phyloP scores from a whole-genome alignment of 2,329 filamentous ascomycete species.

The Teratosphaeria nubilosa region DNA sequence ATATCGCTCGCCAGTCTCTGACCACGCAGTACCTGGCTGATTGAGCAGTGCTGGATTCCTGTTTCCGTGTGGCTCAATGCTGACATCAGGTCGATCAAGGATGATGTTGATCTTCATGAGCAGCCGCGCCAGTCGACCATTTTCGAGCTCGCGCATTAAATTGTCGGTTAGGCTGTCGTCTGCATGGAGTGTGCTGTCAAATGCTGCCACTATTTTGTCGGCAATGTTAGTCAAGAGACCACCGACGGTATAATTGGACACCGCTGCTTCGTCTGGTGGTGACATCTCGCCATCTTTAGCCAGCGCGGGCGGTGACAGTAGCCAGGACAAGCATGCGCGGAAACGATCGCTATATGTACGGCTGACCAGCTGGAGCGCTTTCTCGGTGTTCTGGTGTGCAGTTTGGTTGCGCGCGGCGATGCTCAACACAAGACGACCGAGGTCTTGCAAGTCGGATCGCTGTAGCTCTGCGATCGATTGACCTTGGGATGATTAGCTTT shows the following conservation, averaged over 20 bases:
- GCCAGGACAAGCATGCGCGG: conserved; percentile 70
- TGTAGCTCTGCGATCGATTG: conserved; percentile 66
- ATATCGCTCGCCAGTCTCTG: conserved; percentile 85
- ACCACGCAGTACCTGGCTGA: conserved; percentile 48
- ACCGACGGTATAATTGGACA: conserved; percentile 58
- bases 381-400: conserved; percentile 47
- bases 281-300: neutral
- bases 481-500: conserved; percentile 23
- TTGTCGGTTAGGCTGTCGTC: conserved; percentile 65
- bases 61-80: conserved; percentile 18
- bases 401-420: conserved; percentile 54
- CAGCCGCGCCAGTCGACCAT: conserved; percentile 72
- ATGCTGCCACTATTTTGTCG: conserved; percentile 60
- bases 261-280: neutral
- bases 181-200: conserved; percentile 70
- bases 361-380: conserved; percentile 65
- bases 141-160: conserved; percentile 75
- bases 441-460: conserved; percentile 73
- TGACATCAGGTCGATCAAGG: conserved; percentile 71
- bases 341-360: conserved; percentile 69
- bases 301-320: conserved; percentile 52
- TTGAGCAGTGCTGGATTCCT: conserved; percentile 21
- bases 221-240: conserved; percentile 71
- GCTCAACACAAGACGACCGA: conserved; percentile 75
- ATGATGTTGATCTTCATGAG: conserved; percentile 76